A percentile compares a stretch with the other conserved stretches of the same genome.
These are phyloP conservation scores for Aspergillus intermedius DNA, from an alignment of 2,329 filamentous ascomycete genomes.

Conservation along the genomic window DNA sequence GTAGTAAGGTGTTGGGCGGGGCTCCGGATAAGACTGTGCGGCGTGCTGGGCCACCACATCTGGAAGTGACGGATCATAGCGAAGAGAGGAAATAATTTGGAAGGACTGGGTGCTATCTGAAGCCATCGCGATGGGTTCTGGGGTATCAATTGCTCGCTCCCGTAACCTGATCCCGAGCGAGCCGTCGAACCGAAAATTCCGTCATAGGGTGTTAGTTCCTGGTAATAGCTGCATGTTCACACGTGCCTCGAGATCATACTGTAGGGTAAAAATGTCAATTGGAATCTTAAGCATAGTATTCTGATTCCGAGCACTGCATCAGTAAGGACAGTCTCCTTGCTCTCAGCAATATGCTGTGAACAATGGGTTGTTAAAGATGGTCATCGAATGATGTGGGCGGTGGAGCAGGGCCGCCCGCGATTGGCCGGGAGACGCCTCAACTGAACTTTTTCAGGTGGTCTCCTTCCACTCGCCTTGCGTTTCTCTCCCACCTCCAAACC, in stretches of 20 bases:
- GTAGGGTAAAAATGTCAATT: not conserved
- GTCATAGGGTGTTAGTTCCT: conserved; percentile 5
- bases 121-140: conserved; percentile 8
- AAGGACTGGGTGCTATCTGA: conserved; percentile 35
- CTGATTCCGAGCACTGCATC: too few relatives aligned
- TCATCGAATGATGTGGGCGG: conserved; percentile 8
- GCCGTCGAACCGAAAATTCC: conserved; percentile 11
- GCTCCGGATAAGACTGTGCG: conserved; percentile 30
- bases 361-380: not conserved
- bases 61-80: conserved; percentile 59
- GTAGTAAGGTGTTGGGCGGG: conserved; percentile 59
- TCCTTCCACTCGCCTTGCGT: conserved; percentile 2
- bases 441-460: conserved; percentile 27
- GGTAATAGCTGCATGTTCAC: not conserved
- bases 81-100: conserved; percentile 62
- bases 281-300: not conserved
- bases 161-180: too few relatives aligned
- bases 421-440: conserved; percentile 9
- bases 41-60: conserved; percentile 20
- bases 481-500: not conserved
- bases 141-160: not conserved
- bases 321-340: not conserved
- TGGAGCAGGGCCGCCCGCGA: conserved; percentile 14
- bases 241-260: too few relatives aligned
- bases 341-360: conserved; percentile 1